Base-by-base conservation (phyloP, 805 yeast genomes). In the Metahyphopichia silvanorum region DNA sequence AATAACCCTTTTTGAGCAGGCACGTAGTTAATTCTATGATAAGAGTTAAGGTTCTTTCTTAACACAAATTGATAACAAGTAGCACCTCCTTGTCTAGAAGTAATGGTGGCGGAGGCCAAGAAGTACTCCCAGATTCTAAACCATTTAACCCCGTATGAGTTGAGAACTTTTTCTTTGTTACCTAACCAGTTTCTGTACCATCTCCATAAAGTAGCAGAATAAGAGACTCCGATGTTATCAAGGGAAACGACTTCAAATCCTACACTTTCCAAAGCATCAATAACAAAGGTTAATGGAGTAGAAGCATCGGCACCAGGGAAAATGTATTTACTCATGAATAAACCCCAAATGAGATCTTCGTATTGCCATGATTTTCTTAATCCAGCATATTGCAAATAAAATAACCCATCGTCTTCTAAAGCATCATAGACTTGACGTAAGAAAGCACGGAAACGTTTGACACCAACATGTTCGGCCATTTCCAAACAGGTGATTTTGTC, bases 241-340 rank as follows among this genome's bases (percentile, higher is more conserved):
- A 85, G 64, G 26, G 82, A 70, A 33, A 80, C 88, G 46, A 86
- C 77, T 69, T 87, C 96, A 55, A 87, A 87, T 3, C 95, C 95
- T 37, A 82, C 77, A 24, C 77, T 80, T 68, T 87, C 96, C 55
- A 87, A 75, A 41, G 75, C 68, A 42, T 82, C 75, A 39, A 80
- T 70, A 43, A 86, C 91, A 53, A 85, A 88, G 39, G 86, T 86
- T 48, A 88, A 74, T 23, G 96, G 96, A 36, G 96, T 88, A 5
- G 95, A 86, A 29, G 96, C 96, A 66, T 87, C 96, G 32, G 96
- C 96, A 64, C 96, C 96, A 27, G 96, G 96, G 86, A 87, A 87
- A 57, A 87, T 82, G 65, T 86, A 87, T 71, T 86, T 87, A 78
- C 88, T 87, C 96, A 87, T 88, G 65, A 87, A 87, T 57, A 88